Conservation (phyloP, 192 early-diverging fungal genomes). For the Chytriomyces sp. region DNA sequence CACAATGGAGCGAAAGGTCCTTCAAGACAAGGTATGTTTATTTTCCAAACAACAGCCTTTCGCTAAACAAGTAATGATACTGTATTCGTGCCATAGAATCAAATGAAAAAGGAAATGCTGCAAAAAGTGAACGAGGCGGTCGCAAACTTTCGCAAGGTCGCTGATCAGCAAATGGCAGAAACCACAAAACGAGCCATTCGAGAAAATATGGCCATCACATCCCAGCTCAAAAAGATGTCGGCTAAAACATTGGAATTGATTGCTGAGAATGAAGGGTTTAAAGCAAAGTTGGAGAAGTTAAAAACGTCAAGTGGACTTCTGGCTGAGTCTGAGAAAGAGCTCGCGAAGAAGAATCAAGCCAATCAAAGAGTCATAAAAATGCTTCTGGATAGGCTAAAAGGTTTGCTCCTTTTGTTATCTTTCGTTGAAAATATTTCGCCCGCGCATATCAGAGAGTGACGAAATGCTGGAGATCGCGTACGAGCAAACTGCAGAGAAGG, state of each 20-base stretch:
- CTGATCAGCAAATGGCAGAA: conserved; percentile 69
- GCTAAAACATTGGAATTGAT: conserved; percentile 54
- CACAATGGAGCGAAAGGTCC: conserved; percentile 59
- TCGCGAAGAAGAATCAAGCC: conserved; percentile 60
- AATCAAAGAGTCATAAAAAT: conserved; percentile 60
- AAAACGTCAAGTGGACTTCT: conserved; percentile 48
- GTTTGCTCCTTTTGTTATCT: conserved; percentile 29
- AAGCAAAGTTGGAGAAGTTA: conserved; percentile 43
- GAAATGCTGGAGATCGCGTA: conserved; percentile 58
- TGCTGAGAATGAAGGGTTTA: conserved; percentile 56
- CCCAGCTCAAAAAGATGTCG: conserved; percentile 63
- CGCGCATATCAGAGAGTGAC: conserved; percentile 56
- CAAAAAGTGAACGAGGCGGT: conserved; percentile 65
- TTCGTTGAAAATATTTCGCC: too few relatives aligned
- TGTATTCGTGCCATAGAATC: conserved; percentile 34
- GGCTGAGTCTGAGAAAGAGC: conserved; percentile 52
- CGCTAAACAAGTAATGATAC: too few relatives aligned
- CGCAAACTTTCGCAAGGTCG: conserved; percentile 55
- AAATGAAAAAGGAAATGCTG: conserved; percentile 64
- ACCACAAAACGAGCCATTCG: conserved; percentile 66
- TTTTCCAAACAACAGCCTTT: too few relatives aligned
- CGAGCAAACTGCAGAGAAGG: conserved; percentile 30
- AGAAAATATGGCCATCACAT: conserved; percentile 63
- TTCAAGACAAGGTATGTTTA: conserved; percentile 61
- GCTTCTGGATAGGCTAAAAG: conserved; percentile 60